phyloP scores from a whole-genome alignment of 2,329 filamentous ascomycete genomes.

The Fonsecaea pugnacius region DNA sequence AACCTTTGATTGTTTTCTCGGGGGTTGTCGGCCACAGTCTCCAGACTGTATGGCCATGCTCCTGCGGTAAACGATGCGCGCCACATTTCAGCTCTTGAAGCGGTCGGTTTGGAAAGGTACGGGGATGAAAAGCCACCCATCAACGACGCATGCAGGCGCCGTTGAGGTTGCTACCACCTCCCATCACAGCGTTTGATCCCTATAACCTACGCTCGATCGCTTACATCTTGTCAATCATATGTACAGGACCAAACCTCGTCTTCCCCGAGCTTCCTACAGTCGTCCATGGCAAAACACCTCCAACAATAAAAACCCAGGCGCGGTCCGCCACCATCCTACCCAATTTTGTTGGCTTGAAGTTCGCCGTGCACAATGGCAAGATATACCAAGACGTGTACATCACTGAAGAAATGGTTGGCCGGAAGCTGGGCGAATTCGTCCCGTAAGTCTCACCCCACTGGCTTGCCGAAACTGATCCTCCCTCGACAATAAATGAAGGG shows the following conservation, averaged over 20 bases:
- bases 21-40: neutral
- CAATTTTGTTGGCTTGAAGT: constrained; percentile 86
- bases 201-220: neutral
- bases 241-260: constrained; percentile 42
- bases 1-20: neutral
- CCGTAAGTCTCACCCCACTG: constrained; percentile 62
- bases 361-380: constrained; percentile 92
- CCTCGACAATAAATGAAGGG: neutral
- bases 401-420: constrained; percentile 94
- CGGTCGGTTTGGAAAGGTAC: constrained; percentile 89
- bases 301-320: constrained; percentile 81
- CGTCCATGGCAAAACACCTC: constrained; percentile 62
- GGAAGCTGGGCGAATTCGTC: constrained; percentile 92
- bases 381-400: constrained; percentile 79
- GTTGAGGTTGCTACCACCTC: constrained; percentile 7
- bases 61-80: constrained; percentile 60
- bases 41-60: constrained; percentile 22
- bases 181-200: neutral
- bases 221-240: constrained; percentile 36
- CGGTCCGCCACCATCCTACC: constrained; percentile 87
- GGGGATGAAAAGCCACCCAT: neutral
- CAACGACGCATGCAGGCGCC: neutral
- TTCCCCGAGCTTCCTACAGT: constrained; percentile 51
- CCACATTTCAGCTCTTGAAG: constrained; percentile 69
- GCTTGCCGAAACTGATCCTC: neutral